Conservation (phyloP, 2,329 filamentous ascomycete species). For the Cladorrhinum sp. region DNA sequence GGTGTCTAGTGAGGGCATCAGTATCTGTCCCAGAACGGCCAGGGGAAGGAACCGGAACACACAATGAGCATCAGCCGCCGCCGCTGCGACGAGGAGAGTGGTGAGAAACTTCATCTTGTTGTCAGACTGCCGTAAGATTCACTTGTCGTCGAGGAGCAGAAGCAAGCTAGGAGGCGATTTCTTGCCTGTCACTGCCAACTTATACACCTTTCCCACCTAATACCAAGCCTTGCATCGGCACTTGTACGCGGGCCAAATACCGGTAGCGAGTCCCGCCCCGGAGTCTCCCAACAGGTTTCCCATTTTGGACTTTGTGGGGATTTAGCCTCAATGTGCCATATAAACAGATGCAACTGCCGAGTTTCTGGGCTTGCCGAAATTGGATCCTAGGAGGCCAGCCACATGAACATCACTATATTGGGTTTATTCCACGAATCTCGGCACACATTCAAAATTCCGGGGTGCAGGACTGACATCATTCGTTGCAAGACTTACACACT, state of each 20-base stretch:
- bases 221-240: background rate
- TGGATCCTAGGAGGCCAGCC: background rate
- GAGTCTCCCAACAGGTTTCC: background rate
- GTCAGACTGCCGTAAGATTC: background rate
- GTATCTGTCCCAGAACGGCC: too few species aligned
- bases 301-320: background rate
- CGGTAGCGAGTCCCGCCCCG: background rate
- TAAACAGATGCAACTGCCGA: slow-evolving; percentile 9
- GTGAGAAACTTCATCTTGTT: slow-evolving; percentile 25
- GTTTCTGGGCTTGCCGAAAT: slow-evolving; percentile 1
- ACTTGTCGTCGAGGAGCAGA: background rate
- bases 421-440: background rate
- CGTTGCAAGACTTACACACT: background rate
- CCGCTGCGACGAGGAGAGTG: slow-evolving; percentile 24
- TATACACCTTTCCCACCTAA: background rate
- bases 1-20: too few species aligned
- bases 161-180: background rate
- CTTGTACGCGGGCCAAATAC: background rate
- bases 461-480: background rate
- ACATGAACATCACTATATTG: slow-evolving; percentile 7
- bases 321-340: slow-evolving; percentile 5
- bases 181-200: background rate
- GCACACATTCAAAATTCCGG: background rate
- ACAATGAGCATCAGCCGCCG: slow-evolving; percentile 29
- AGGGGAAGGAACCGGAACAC: background rate